Percentiles rank a stretch among this genome's conserved stretches.
Conservation (phyloP, 2,329 filamentous ascomycete species). For the Hymenoscyphus scutula region DNA sequence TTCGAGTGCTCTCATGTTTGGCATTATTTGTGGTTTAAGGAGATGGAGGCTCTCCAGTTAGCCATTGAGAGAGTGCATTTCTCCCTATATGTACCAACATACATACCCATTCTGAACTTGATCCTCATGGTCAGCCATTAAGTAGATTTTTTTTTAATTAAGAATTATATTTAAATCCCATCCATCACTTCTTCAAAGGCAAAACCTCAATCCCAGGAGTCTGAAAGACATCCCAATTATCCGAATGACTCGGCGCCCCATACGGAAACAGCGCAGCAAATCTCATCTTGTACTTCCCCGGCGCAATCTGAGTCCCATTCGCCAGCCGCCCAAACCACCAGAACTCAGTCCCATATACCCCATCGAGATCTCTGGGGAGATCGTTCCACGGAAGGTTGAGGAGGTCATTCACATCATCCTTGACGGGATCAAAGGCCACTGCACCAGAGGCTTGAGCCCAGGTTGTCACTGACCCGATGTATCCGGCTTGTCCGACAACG, state of each 20-base stretch:
- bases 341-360: not conserved
- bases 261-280: constrained; percentile 1
- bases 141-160: too few species aligned
- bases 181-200: too few species aligned
- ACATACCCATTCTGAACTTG: too few species aligned
- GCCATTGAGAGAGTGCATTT: too few species aligned
- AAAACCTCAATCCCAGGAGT: too few species aligned
- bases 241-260: not conserved
- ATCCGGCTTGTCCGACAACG: not conserved
- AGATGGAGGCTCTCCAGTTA: too few species aligned
- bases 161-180: too few species aligned
- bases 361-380: not conserved
- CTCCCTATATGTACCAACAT: too few species aligned
- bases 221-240: too few species aligned
- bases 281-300: constrained; percentile 3
- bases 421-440: not conserved
- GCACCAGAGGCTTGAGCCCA: not conserved
- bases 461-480: not conserved
- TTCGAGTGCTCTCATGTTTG: too few species aligned
- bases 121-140: too few species aligned
- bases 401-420: not conserved
- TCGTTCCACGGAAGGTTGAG: not conserved
- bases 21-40: too few species aligned
- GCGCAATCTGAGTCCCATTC: constrained; percentile 5
- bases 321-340: not conserved